phyloP scores from a whole-genome alignment of 768 basidiomycete species.

The Mycena chlorophos region DNA sequence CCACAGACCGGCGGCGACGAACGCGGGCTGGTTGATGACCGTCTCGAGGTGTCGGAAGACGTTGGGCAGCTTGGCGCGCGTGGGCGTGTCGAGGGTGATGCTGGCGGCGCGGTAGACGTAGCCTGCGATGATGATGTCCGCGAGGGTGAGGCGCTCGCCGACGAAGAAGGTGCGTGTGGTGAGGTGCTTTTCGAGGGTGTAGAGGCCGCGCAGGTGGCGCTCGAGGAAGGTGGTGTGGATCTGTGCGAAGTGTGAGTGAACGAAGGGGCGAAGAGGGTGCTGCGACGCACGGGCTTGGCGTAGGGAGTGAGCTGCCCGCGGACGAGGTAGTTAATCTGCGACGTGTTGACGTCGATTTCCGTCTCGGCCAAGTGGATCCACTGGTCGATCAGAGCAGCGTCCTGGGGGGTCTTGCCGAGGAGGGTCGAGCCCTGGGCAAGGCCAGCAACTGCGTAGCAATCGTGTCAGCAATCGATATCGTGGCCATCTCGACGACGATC shows the following conservation, averaged over 20 bases:
- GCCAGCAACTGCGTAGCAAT: constrained; percentile 63
- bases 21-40: constrained; percentile 72
- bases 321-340: constrained; percentile 43
- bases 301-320: constrained; percentile 58
- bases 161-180: constrained; percentile 83
- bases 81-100: constrained; percentile 60
- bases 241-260: constrained; percentile 34
- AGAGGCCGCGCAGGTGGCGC: constrained; percentile 55
- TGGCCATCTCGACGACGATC: constrained; percentile 31
- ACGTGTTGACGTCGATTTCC: constrained; percentile 51
- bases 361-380: constrained; percentile 77
- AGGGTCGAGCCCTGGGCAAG: constrained; percentile 78
- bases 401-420: constrained; percentile 62
- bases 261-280: constrained; percentile 1
- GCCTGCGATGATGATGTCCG: constrained; percentile 74
- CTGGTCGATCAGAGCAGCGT: constrained; percentile 77
- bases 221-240: constrained; percentile 58
- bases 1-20: constrained; percentile 62
- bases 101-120: constrained; percentile 54
- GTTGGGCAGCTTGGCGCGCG: constrained; percentile 70
- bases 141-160: constrained; percentile 90
- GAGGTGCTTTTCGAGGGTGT: constrained; percentile 73
- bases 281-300: constrained; percentile 71
- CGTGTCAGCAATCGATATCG: constrained; percentile 6
- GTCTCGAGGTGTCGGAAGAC: constrained; percentile 85